These are phyloP conservation scores for Uncinocarpus reesii DNA, from an alignment of 2,329 filamentous ascomycete species.

Conservation along the genomic window DNA sequence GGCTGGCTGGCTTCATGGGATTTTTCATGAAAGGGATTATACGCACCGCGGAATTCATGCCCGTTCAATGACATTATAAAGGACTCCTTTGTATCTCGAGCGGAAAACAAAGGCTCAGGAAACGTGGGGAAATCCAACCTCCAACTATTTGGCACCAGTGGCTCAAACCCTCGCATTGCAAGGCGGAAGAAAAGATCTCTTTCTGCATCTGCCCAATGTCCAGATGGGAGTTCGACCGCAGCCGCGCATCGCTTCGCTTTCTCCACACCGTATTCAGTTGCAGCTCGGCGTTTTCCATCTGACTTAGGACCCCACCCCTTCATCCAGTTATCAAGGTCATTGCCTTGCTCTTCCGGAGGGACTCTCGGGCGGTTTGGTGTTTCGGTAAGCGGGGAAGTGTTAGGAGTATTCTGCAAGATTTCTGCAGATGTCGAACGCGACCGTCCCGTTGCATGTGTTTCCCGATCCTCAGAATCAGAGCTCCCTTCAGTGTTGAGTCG, in stretches of 20 bases:
- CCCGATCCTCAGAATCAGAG: background rate
- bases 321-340: background rate
- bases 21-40: background rate
- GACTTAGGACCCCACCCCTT: constrained; percentile 14
- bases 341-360: background rate
- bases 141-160: constrained; percentile 45
- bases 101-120: constrained; percentile 44
- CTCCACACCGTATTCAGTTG: constrained; percentile 25
- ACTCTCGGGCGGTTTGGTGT: background rate
- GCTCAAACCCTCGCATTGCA: constrained; percentile 47
- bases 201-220: constrained; percentile 44
- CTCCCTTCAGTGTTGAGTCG: no score
- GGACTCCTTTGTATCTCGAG: constrained; percentile 28
- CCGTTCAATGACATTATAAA: constrained; percentile 38
- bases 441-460: background rate
- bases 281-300: constrained; percentile 22
- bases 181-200: constrained; percentile 45
- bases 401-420: background rate
- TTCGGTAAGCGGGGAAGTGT: background rate
- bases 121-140: constrained; percentile 45
- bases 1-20: background rate
- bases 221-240: constrained; percentile 32
- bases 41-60: constrained; percentile 39
- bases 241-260: constrained; percentile 28
- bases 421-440: background rate